phyloP scores from a whole-genome alignment of 139 green algal species.

The Penium margaritaceum region DNA sequence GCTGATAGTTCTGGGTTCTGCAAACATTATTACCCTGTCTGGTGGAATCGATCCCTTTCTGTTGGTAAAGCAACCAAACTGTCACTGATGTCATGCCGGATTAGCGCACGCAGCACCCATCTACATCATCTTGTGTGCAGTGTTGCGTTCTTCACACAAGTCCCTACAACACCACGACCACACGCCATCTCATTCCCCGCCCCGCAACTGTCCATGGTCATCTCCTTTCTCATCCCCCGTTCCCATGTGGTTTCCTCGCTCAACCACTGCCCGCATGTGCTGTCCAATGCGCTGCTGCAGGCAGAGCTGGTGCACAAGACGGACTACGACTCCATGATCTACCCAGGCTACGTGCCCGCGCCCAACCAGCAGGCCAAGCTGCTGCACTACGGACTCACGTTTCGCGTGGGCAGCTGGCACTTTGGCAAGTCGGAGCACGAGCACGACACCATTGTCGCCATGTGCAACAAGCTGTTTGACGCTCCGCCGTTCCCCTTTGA shows the following conservation, averaged over 20 bases:
- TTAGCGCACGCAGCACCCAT: no score
- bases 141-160: no score
- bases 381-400: constrained; percentile 39
- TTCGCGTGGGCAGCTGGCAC: constrained; percentile 20
- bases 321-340: constrained; percentile 30
- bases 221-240: background rate
- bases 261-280: no score
- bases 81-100: no score
- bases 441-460: constrained; percentile 17
- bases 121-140: no score
- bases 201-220: background rate
- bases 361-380: background rate
- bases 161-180: no score
- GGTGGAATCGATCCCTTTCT: no score
- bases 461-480: constrained; percentile 31
- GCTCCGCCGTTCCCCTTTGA: constrained; percentile 27
- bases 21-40: no score
- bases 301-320: constrained; percentile 14
- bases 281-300: constrained; percentile 22
- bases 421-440: constrained; percentile 34
- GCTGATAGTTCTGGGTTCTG: no score
- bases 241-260: no score
- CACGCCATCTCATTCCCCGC: background rate
- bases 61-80: no score
- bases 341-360: constrained; percentile 31